These are phyloP conservation scores for Postia placenta DNA, from an alignment of 768 basidiomycete genomes.

Conservation along the genomic window DNA sequence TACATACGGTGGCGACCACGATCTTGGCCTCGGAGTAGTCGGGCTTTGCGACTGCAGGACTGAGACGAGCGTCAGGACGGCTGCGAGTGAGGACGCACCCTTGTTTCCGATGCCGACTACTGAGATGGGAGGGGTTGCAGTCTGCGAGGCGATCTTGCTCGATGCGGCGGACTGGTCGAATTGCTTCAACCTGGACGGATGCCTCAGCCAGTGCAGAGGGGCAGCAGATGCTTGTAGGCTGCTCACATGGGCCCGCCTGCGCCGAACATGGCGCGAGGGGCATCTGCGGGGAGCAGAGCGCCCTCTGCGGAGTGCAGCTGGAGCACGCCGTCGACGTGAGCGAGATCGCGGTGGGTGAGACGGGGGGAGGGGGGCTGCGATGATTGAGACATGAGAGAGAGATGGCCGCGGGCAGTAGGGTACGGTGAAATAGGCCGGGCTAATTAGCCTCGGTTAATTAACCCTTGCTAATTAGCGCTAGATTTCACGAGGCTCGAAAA, in stretches of 20 bases:
- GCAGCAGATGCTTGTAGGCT: too few relatives aligned
- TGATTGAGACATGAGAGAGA: background rate
- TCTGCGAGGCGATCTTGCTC: constrained; percentile 65
- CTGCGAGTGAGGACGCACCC: constrained; percentile 38
- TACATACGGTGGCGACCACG: constrained; percentile 85
- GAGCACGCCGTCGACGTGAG: constrained; percentile 45
- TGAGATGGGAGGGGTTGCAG: constrained; percentile 73
- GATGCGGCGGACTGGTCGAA: constrained; percentile 72
- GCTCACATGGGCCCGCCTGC: constrained; percentile 73
- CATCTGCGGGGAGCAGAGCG: constrained; percentile 12
- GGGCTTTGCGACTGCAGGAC: constrained; percentile 75
- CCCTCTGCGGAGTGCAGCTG: constrained; percentile 25
- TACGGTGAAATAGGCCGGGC: too few relatives aligned
- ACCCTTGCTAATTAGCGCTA: too few relatives aligned
- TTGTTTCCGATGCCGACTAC: constrained; percentile 89
- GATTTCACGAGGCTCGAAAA: too few relatives aligned
- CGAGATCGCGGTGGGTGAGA: constrained; percentile 39
- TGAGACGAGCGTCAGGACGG: background rate
- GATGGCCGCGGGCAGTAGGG: background rate
- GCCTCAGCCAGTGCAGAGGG: too few relatives aligned
- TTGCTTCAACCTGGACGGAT: constrained; percentile 54
- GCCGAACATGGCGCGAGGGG: constrained; percentile 52
- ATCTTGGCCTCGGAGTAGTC: constrained; percentile 99
- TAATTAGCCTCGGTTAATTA: too few relatives aligned
- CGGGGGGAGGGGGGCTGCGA: constrained; percentile 7